Conservation (phyloP, 371 early-diverging fungal species). For the Funneliformis caledonium region DNA sequence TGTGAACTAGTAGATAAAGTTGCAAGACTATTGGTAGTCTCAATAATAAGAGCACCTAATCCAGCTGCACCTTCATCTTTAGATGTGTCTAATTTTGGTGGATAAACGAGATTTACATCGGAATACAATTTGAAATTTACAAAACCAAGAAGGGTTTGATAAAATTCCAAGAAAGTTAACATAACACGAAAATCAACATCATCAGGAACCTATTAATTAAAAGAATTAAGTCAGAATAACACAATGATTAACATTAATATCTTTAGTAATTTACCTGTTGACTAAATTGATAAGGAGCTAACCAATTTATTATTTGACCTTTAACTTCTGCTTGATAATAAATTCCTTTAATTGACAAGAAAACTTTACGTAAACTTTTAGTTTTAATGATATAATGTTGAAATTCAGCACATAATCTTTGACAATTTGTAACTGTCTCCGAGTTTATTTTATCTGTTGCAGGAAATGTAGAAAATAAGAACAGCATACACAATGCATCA, state of each 20-base stretch:
- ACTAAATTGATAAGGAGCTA: slow-evolving; percentile 93
- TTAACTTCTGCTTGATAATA: slow-evolving; percentile 97
- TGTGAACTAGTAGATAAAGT: slow-evolving; percentile 37
- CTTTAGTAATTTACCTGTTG: slow-evolving; percentile 62
- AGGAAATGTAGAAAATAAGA: slow-evolving; percentile 89
- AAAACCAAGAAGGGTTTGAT: slow-evolving; percentile 91
- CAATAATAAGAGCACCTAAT: slow-evolving; percentile 73
- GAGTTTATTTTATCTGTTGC: slow-evolving; percentile 71
- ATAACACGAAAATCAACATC: slow-evolving; percentile 97
- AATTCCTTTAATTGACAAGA: slow-evolving; percentile 97
- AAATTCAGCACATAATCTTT: slow-evolving; percentile 86
- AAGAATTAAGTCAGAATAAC: neutral
- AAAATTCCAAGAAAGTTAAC: slow-evolving; percentile 95
- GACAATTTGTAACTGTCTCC: slow-evolving; percentile 73
- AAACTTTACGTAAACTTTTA: slow-evolving; percentile 81
- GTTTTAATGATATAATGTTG: slow-evolving; percentile 87
- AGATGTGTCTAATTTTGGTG: slow-evolving; percentile 76
- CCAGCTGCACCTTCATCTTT: slow-evolving; percentile 74
- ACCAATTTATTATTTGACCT: slow-evolving; percentile 93
- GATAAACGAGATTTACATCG: slow-evolving; percentile 85
- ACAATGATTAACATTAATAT: neutral
- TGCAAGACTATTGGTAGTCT: slow-evolving; percentile 54
- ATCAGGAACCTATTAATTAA: slow-evolving; percentile 65
- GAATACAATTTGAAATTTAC: slow-evolving; percentile 92
- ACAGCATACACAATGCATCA: slow-evolving; percentile 94